Evolutionary conservation across 2,329 filamentous ascomycete genomes (phyloP), one percentile per base, ranked within the genome.

Genomic region (Epichloe baconii): DNA sequence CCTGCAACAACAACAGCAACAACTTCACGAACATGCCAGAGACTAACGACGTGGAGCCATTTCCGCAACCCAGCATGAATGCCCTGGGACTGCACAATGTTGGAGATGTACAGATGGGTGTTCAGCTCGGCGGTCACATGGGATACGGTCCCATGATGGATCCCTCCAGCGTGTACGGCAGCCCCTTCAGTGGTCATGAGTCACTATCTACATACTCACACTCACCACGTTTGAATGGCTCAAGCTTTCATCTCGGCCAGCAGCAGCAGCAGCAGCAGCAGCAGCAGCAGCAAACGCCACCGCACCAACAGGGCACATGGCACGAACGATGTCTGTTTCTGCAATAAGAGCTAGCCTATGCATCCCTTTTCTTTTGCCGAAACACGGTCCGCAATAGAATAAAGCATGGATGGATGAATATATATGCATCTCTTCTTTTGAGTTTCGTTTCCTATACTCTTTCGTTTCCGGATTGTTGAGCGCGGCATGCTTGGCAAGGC

Each of bases 151-250:
- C 59, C 36, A 62, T 65, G 48, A 58, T 66, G 50, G 59, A 61
- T 37, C 59, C 62, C n/a, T 60, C 61, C 34, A 66, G 62, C 44
- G 61, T 59, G 12, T 61, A 64, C 49, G 62, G 59, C n/a, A 68
- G 65, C 52, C 65, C 65, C 4, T 69, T 66, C 43, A 64, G 64
- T 45, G 66, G 64, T 5, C 65, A 68, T 43, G 67, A 64, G 41
- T 65, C 65, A 4, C 52, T 59, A 31, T 68, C 66, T 35, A 63
- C 63, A 8, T 69, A 65, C 53, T 59, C 62, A 19, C 61, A 62
- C 47, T 68, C 66, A 35, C 65, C 67, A 36, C 64, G 65, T 43
- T 54, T 60, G 44, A 59, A 62, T 49, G 51, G 54, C 2, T 36
- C 47, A 17, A 50, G 31, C 26, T 42, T 35, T 7, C 37, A 23